Evolutionary conservation across 2,329 filamentous ascomycete genomes (phyloP).

Genomic region (Phialocephala subalpina): DNA sequence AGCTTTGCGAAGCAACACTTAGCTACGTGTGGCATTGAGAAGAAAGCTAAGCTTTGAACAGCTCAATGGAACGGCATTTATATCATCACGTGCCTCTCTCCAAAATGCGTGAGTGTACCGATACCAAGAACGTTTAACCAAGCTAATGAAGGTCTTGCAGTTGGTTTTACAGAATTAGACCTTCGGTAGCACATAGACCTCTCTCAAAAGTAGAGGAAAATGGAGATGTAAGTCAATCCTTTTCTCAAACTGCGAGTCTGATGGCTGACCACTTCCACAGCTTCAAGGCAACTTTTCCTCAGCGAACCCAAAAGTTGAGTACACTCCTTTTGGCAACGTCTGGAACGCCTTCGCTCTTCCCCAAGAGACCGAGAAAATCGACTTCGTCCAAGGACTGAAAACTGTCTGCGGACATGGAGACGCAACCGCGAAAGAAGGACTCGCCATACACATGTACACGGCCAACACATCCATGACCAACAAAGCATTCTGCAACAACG

Average conservation of each 20-base stretch:
- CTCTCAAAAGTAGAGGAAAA: neutral
- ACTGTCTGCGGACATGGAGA: conserved; percentile 58
- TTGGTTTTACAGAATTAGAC: conserved; percentile 11
- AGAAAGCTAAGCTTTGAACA: neutral
- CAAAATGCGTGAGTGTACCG: conserved; percentile 3
- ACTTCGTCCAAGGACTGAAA: conserved; percentile 57
- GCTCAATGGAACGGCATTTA: conserved; percentile 6
- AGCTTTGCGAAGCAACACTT: neutral
- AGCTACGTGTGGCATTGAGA: too few species aligned
- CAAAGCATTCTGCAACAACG: conserved; percentile 59
- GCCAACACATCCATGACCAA: conserved; percentile 55
- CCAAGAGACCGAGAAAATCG: conserved; percentile 53
- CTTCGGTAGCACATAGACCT: neutral
- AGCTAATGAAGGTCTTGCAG: neutral
- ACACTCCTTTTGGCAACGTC: neutral
- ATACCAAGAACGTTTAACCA: neutral
- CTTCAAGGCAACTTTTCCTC: conserved; percentile 6
- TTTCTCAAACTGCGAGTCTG: neutral
- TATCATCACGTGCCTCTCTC: conserved; percentile 12
- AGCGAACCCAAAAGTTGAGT: conserved; percentile 5
- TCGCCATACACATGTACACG: conserved; percentile 58
- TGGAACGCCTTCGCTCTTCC: conserved; percentile 21
- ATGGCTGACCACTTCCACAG: neutral
- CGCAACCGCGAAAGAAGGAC: conserved; percentile 56
- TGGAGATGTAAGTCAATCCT: neutral